Conservation (phyloP, 2,329 filamentous ascomycete species). For the Neonectria faginata region DNA sequence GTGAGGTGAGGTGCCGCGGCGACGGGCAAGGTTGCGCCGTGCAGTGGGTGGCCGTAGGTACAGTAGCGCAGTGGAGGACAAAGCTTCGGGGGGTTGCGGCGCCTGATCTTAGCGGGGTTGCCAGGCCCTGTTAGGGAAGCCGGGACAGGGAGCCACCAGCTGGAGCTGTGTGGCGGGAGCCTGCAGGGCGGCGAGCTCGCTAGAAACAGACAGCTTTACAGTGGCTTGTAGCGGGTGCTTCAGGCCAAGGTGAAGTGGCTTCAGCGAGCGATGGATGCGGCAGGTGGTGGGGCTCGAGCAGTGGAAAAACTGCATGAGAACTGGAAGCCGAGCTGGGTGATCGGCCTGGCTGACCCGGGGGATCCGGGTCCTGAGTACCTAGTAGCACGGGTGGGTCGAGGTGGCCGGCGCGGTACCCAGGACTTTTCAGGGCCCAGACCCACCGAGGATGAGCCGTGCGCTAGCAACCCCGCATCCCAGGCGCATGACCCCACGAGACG, state of each 20-base stretch:
- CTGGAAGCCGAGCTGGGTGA: constrained; percentile 15
- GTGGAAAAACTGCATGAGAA: neutral
- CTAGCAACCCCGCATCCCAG: constrained; percentile 37
- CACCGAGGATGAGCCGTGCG: constrained; percentile 33
- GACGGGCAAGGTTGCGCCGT: constrained; percentile 5
- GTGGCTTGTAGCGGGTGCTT: constrained; percentile 20
- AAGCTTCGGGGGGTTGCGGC: constrained; percentile 35
- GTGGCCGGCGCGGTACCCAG: constrained; percentile 25
- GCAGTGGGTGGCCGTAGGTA: no score
- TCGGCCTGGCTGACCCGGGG: constrained; percentile 29
- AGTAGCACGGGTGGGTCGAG: constrained; percentile 15
- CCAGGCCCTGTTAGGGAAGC: constrained; percentile 1
- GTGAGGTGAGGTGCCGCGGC: constrained; percentile 29
- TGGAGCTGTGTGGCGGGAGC: neutral
- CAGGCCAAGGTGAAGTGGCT: constrained; percentile 5
- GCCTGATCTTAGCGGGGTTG: constrained; percentile 24
- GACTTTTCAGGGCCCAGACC: constrained; percentile 26
- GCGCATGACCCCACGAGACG: constrained; percentile 40
- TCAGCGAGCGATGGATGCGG: constrained; percentile 18
- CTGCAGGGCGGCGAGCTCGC: constrained; percentile 5
- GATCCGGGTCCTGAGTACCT: constrained; percentile 32
- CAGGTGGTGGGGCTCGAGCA: constrained; percentile 23
- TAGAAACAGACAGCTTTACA: constrained; percentile 12
- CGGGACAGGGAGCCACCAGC: neutral
- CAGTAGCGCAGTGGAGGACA: constrained; percentile 27